Evolutionary conservation across 768 basidiomycete species (phyloP), one percentile per base, ranked within the genome.

Genomic region (Trametes villosa): DNA sequence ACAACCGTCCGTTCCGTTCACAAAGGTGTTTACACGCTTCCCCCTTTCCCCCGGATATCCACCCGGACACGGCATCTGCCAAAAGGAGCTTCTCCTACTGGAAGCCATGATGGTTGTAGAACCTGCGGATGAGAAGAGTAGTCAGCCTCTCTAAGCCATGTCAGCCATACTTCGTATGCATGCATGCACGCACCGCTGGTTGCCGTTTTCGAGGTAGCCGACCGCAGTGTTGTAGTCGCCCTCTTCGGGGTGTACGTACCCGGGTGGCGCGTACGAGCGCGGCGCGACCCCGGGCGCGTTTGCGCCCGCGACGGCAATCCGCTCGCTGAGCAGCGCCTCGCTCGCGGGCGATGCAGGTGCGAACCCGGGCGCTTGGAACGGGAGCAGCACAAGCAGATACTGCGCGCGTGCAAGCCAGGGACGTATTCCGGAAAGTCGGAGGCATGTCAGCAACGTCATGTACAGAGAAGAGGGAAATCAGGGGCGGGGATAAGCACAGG

Each of bases 131-230:
- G n/a, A n/a, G n/a, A n/a, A n/a, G n/a, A n/a, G n/a, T n/a, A n/a
- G n/a, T n/a, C n/a, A n/a, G n/a, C n/a, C n/a, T n/a, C n/a, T n/a
- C n/a, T n/a, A 44, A 29, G 34, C 18, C 41, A n/a, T 11, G 24
- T 13, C 42, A 5, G 6, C 20, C 22, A 45, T 13, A 22, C 44
- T 11, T 22, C 9, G 24, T 26, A 12, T 24, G 44, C 22, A 20
- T 26, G 11, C 44, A 44, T 15, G 24, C 27, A 48, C 67, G 56
- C 52, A 85, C 64, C 80, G 73, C 65, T 85, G 83, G 67, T 86
- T 84, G 15, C 83, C 81, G 64, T 83, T 85, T 66, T 84, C 82
- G 64, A 84, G 68, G 36, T 82, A 77, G 15, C 82, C 84, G 31
- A 83, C 72, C 12, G 79, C 77, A 36, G 76, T 79, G 63, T 82